A percentile compares a stretch with the other conserved stretches of the same genome.
These are phyloP conservation scores for Yamadazyma songkhlaensis DNA, from an alignment of 1,139 yeast genomes.

Conservation along the genomic window DNA sequence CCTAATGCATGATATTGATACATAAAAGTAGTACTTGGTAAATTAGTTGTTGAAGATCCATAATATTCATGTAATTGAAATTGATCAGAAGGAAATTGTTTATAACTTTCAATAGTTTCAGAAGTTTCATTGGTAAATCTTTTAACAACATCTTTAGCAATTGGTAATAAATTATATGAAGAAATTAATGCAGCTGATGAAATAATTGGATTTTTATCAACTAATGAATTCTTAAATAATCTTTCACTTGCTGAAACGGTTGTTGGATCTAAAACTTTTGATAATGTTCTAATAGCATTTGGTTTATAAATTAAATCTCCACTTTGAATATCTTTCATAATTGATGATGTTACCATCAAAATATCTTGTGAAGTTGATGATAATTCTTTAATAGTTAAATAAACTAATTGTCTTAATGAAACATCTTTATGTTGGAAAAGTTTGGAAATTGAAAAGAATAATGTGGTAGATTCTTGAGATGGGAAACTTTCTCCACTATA, in stretches of 20 bases:
- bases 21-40: slow-evolving; percentile 71
- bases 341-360: slow-evolving; percentile 95
- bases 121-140: slow-evolving; percentile 93
- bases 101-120: slow-evolving; percentile 75
- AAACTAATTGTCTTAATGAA: slow-evolving; percentile 89
- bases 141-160: slow-evolving; percentile 87
- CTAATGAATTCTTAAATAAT: slow-evolving; percentile 87
- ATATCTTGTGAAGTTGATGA: slow-evolving; percentile 84
- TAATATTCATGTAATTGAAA: slow-evolving; percentile 54
- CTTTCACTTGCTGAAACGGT: slow-evolving; percentile 95
- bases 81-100: slow-evolving; percentile 60
- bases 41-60: slow-evolving; percentile 47
- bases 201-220: slow-evolving; percentile 83
- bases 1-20: slow-evolving; percentile 97
- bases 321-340: slow-evolving; percentile 95
- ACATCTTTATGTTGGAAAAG: slow-evolving; percentile 91
- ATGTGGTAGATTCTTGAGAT: slow-evolving; percentile 82
- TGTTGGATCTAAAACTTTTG: slow-evolving; percentile 86
- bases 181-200: slow-evolving; percentile 92
- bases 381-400: slow-evolving; percentile 89
- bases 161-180: slow-evolving; percentile 84
- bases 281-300: slow-evolving; percentile 88
- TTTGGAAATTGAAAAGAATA: slow-evolving; percentile 92
- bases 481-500: slow-evolving; percentile 89
- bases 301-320: slow-evolving; percentile 87